phyloP scores from a whole-genome alignment of 164 flowering plant genomes.

The Piper longum region DNA sequence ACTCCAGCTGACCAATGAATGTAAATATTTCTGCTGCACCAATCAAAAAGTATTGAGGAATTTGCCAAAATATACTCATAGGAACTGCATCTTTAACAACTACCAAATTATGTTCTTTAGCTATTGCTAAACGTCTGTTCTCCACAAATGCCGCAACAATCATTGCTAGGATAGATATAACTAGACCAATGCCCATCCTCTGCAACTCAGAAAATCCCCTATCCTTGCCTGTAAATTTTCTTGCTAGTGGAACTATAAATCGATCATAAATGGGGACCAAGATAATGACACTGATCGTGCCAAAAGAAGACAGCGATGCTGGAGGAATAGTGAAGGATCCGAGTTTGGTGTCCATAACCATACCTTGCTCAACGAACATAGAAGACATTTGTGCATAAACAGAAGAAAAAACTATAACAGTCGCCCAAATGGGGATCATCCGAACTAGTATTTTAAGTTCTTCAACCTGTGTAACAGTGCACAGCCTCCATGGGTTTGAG shows the following conservation, averaged over 20 bases:
- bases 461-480: conserved; percentile 85
- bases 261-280: conserved; percentile 83
- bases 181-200: conserved; percentile 78
- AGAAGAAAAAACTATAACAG: conserved; percentile 69
- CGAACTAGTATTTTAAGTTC: conserved; percentile 73
- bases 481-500: conserved; percentile 56
- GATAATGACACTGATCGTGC: conserved; percentile 59
- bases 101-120: conserved; percentile 31
- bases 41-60: conserved; percentile 62
- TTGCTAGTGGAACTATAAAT: conserved; percentile 56
- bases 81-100: conserved; percentile 38
- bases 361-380: conserved; percentile 82
- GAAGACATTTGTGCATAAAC: conserved; percentile 88
- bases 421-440: conserved; percentile 91
- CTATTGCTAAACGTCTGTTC: conserved; percentile 42
- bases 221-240: conserved; percentile 58
- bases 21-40: conserved; percentile 63
- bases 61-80: conserved; percentile 56
- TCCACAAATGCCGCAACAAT: conserved; percentile 68
- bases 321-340: conserved; percentile 84
- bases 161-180: conserved; percentile 62
- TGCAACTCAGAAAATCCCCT: conserved; percentile 79
- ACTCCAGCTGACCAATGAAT: conserved; percentile 60
- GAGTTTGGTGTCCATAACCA: conserved; percentile 50
- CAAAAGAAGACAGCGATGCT: conserved; percentile 78